These are phyloP conservation scores for Chalciporus piperatoides DNA, from an alignment of 1,284 basidiomycete genomes.

Conservation along the genomic window DNA sequence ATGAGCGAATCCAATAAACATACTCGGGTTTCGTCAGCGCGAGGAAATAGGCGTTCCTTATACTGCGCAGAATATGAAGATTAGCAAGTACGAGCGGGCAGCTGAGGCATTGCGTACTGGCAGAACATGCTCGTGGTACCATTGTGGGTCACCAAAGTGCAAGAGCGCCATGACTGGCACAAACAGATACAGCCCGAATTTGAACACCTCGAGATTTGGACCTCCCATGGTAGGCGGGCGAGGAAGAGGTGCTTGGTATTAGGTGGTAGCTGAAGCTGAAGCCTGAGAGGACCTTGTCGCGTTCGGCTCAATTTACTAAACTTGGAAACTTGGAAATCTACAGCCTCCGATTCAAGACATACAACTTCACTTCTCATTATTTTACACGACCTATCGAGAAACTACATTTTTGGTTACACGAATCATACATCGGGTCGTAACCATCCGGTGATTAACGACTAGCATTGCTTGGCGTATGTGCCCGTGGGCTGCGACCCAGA, in stretches of 20 bases:
- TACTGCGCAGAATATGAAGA: constrained; percentile 45
- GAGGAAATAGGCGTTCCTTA: constrained; percentile 66
- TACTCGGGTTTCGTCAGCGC: constrained; percentile 56
- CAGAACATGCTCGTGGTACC: constrained; percentile 78
- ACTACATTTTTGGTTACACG: constrained; percentile 8
- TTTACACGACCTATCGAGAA: not conserved
- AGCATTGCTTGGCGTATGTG: constrained; percentile 67
- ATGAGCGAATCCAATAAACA: constrained; percentile 10
- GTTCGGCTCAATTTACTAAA: not conserved
- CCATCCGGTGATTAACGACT: constrained; percentile 16
- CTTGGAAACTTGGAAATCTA: too few relatives aligned
- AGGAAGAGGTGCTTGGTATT: not conserved
- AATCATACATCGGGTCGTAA: not conserved
- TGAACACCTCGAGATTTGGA: constrained; percentile 83
- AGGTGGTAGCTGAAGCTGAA: too few relatives aligned
- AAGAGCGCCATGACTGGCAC: constrained; percentile 82
- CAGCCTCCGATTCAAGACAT: not conserved
- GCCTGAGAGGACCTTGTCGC: too few relatives aligned
- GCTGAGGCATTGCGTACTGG: constrained; percentile 53
- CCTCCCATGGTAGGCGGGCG: constrained; percentile 55
- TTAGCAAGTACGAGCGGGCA: constrained; percentile 1
- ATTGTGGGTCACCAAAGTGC: constrained; percentile 87
- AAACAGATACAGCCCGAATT: constrained; percentile 86
- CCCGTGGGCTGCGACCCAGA: constrained; percentile 48
- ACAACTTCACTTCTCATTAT: not conserved